phyloP scores from a whole-genome alignment of 139 green algal genomes.

The Haematococcus lacustris region DNA sequence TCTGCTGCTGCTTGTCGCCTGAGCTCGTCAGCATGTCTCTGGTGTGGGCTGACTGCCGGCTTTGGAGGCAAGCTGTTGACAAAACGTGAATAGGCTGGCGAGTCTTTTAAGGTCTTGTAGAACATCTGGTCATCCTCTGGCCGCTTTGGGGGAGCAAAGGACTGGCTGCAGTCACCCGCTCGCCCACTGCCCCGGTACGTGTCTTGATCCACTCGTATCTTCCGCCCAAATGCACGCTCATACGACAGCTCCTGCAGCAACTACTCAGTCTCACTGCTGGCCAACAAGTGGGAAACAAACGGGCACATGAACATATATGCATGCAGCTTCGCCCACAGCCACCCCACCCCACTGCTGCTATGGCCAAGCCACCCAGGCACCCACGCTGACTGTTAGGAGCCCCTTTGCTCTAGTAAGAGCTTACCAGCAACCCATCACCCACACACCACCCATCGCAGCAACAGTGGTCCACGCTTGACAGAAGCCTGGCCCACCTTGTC shows the following conservation, averaged over 20 bases:
- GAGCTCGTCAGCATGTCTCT: slow-evolving; percentile 17
- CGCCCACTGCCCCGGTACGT: slow-evolving; percentile 22
- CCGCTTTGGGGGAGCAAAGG: slow-evolving; percentile 12
- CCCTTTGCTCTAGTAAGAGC: not conserved
- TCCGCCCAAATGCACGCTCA: slow-evolving; percentile 26
- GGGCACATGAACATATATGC: not conserved
- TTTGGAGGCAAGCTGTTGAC: slow-evolving; percentile 24
- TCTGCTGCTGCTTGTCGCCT: slow-evolving; percentile 10
- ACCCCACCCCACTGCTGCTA: not conserved
- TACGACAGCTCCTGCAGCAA: slow-evolving; percentile 18
- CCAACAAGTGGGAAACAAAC: not conserved
- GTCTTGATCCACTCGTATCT: slow-evolving; percentile 21
- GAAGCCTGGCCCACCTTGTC: slow-evolving; percentile 9
- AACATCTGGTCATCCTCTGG: slow-evolving; percentile 29
- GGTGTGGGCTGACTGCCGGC: slow-evolving; percentile 22
- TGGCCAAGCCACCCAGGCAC: not conserved
- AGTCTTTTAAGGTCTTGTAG: slow-evolving; percentile 33
- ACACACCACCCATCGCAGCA: not conserved
- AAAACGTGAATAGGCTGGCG: slow-evolving; percentile 31
- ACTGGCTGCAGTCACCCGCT: slow-evolving; percentile 26
- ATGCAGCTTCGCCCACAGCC: not conserved
- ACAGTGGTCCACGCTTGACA: not conserved
- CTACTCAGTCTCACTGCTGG: too few relatives aligned
- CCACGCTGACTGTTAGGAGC: not conserved
- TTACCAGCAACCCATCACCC: not conserved